Evolutionary conservation across 129 eudicot genomes (phyloP).

Genomic region (Sambucus nigra): DNA sequence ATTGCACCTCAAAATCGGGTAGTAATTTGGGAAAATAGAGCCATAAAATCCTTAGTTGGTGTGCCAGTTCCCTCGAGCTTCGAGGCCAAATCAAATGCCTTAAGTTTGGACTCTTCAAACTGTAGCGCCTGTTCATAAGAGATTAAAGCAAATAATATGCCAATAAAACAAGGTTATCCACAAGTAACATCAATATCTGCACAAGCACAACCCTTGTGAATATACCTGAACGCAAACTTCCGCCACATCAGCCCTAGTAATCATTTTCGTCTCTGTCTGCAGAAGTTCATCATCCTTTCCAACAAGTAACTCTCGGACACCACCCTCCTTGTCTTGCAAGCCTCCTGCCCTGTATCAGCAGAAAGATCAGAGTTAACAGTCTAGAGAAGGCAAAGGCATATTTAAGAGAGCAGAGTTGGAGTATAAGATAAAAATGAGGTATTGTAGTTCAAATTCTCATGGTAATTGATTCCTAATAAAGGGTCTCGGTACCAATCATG

Average conservation of each 20-base stretch:
- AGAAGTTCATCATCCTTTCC: slow-evolving; percentile 98
- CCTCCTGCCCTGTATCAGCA: slow-evolving; percentile 75
- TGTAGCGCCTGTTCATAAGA: slow-evolving; percentile 47
- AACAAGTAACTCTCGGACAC: slow-evolving; percentile 60
- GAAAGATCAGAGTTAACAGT: too few relatives aligned
- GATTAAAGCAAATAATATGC: slow-evolving; percentile 5
- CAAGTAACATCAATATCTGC: background rate
- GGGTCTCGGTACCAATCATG: too few relatives aligned
- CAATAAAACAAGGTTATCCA: too few relatives aligned
- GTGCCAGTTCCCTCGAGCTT: slow-evolving; percentile 91
- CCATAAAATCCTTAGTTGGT: slow-evolving; percentile 80
- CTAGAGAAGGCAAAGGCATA: slow-evolving; percentile 7
- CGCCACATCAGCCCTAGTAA: slow-evolving; percentile 91
- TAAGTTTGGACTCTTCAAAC: slow-evolving; percentile 73
- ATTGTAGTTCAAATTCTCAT: too few relatives aligned
- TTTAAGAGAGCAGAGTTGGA: background rate
- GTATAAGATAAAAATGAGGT: too few relatives aligned
- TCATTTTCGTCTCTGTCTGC: slow-evolving; percentile 54
- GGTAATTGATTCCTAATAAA: too few relatives aligned
- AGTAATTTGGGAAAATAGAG: slow-evolving; percentile 57
- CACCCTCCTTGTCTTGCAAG: slow-evolving; percentile 93
- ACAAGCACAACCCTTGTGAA: background rate
- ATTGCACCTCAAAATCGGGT: slow-evolving; percentile 40
- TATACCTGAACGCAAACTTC: slow-evolving; percentile 77
- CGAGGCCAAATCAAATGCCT: slow-evolving; percentile 90